Base-by-base conservation (phyloP, 805 yeast genomes). In the Komagataella pastoris region DNA sequence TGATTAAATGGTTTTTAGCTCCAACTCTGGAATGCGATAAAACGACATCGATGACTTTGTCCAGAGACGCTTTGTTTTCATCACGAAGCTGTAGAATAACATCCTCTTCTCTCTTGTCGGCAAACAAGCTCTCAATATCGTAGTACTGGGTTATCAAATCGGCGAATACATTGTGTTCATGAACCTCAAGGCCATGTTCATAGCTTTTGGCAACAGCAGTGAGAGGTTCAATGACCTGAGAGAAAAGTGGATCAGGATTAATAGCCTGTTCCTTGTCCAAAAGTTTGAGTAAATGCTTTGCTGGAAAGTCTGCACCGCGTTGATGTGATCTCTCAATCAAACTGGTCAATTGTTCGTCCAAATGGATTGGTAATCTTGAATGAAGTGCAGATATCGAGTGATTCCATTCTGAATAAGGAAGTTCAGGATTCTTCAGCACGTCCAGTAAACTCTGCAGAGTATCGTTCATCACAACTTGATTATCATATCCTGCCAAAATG, bases 331-430 rank as follows among this genome's bases (percentile, higher is more conserved):
- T 82, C 49, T 83, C 85, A 55, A 93, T 74, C 53, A 85, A 71
- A 30, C 80, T 72, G 7, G 75, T 66, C 58, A 93, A 74, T 48
- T 79, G 73, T 50, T 79, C 76, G 63, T 89, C 95, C 57, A 93
- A 75, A 57, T 83, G 79, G 3, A 76, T 64, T 45, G 97, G 95
- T 61, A 93, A 71, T 72, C 99, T 83, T 17, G 95, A 81, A 67
- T 91, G 97, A 61, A 93, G 73, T 19, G 98, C 97, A 55, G 97
- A 88, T 44, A 85, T 80, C 59, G 83, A 85, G 60, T 80, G 76
- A 53, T 68, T 70, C 99, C 99, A 93, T 72, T 89, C 96, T 43
- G 95, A 85, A 68, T 80, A 93, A 50, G 99, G 99, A 62, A 93
- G 75, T 54, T 84, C 82, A 49, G 82, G 84, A 62, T 88, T 80